A percentile compares a stretch with the other conserved stretches of the same genome.
These are phyloP conservation scores for Nannizziopsis arthrosporioides DNA, from an alignment of 2,329 filamentous ascomycete genomes.

Conservation along the genomic window DNA sequence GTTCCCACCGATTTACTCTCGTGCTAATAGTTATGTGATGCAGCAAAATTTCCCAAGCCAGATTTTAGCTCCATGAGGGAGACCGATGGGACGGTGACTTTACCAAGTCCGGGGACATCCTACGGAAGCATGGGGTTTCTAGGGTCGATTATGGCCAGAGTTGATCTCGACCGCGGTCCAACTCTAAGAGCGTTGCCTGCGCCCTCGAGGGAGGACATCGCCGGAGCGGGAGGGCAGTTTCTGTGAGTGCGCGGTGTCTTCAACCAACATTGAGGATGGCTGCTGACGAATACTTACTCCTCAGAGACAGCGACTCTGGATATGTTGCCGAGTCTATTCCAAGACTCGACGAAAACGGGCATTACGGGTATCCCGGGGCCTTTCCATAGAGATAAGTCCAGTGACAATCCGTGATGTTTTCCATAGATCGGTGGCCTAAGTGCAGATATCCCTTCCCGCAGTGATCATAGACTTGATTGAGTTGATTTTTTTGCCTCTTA, in stretches of 20 bases:
- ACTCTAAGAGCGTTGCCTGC: not conserved
- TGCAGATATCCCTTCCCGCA: not conserved
- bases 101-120: not conserved
- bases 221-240: slow-evolving; percentile 6
- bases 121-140: not conserved
- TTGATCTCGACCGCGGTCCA: not conserved
- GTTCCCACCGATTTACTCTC: not conserved
- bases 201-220: not conserved
- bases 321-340: not conserved
- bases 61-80: not conserved
- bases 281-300: not conserved
- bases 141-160: not conserved
- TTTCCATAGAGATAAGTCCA: too few species aligned
- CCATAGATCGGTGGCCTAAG: too few species aligned
- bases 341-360: not conserved
- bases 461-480: not conserved
- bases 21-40: not conserved
- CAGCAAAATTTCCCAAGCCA: slow-evolving; percentile 1
- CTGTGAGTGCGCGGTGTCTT: not conserved
- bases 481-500: not conserved
- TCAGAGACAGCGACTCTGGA: not conserved
- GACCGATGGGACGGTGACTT: not conserved
- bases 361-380: too few species aligned
- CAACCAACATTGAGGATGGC: not conserved
- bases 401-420: too few species aligned